Base-by-base conservation (phyloP, 106 monocot genomes). In the Gastrodia elata region DNA sequence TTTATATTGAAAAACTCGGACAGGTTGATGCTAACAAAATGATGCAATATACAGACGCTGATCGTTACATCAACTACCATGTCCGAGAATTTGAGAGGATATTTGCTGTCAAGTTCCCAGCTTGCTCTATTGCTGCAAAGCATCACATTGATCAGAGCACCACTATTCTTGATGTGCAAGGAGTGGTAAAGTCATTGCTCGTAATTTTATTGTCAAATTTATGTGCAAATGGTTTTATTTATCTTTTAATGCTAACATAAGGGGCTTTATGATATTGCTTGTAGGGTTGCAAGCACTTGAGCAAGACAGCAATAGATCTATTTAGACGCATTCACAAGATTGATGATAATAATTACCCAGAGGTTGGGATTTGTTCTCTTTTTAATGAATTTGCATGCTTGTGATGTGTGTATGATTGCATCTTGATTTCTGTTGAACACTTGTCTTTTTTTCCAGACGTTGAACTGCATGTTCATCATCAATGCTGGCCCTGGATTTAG, bases 401-500 rank as follows among this genome's bases (percentile, higher is more conserved):
- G 39, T 24, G 40, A 34, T 38, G 14, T 40, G 39, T 40, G 6
- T 69, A 39, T 39, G 11, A 25, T 69, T 69, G 9, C 15, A 18
- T 40, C n/a, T n/a, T n/a, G n/a, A n/a, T n/a, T n/a, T n/a, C n/a
- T n/a, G n/a, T n/a, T n/a, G n/a, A 22, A 40, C 2, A 39, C 5
- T 26, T 10, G 26, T n/a, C 26, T 39, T 39, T 69, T 69, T 37
- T 22, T 69, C 4, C 72, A 90, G 90, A 87, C 90, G 20, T 73
- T 90, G 78, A 84, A 73, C 73, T 84, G 84, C 68, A 90, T 90
- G 90, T 90, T 84, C 71, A 90, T 90, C 80, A 87, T 90, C 80
- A 90, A 90, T 74, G 90, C 90, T 35, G 90, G 90, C 27, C 79
- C 78, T 13, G 94, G 94, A 64, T 94, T 94, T 49, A 87, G 91